Percentiles rank a stretch among this genome's conserved stretches.
These are phyloP conservation scores for Kwoniella bestiolae DNA, from an alignment of 768 basidiomycete genomes.

Conservation along the genomic window DNA sequence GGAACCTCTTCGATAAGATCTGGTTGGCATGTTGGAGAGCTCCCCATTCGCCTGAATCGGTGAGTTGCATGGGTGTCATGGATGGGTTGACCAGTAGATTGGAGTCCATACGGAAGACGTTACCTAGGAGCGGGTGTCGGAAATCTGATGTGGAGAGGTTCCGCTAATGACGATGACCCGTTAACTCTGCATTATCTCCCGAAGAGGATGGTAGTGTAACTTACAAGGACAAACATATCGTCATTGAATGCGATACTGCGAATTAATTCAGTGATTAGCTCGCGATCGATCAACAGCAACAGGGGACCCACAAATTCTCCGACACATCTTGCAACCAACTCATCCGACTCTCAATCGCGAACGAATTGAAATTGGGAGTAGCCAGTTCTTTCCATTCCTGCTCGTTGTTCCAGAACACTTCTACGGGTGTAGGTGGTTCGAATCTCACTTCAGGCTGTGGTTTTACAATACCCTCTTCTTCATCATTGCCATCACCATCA, in stretches of 20 bases:
- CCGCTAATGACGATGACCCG: no score
- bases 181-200: no score
- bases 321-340: slow-evolving; percentile 46
- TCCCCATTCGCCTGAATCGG: slow-evolving; percentile 53
- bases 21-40: slow-evolving; percentile 49
- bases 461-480: neutral
- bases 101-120: slow-evolving; percentile 44
- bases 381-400: slow-evolving; percentile 40
- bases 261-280: no score
- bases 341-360: slow-evolving; percentile 50
- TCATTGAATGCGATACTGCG: slow-evolving; percentile 50
- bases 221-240: slow-evolving; percentile 55
- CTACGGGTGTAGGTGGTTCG: slow-evolving; percentile 1
- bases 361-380: slow-evolving; percentile 51
- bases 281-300: no score
- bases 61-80: slow-evolving; percentile 26
- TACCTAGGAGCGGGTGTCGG: slow-evolving; percentile 50
- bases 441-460: neutral
- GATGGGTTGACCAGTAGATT: slow-evolving; percentile 39
- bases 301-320: slow-evolving; percentile 53
- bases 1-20: slow-evolving; percentile 48
- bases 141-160: slow-evolving; percentile 43
- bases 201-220: no score
- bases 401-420: slow-evolving; percentile 24
- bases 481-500: neutral